Conservation (phyloP, 768 basidiomycete species). For the Termitomyces sp. region DNA sequence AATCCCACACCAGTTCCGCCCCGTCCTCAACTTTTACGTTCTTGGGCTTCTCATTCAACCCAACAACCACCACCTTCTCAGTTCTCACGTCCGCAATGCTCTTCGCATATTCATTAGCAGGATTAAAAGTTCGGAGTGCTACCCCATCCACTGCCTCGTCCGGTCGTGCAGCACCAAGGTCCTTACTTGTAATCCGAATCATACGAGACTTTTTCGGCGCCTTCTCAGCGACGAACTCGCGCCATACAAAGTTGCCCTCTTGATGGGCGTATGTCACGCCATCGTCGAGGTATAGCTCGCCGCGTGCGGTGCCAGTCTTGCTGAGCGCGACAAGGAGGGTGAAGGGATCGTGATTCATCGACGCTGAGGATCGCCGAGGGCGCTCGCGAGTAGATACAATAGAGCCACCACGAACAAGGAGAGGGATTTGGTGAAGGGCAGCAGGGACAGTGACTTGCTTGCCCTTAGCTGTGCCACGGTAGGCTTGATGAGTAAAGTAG, state of each 20-base stretch:
- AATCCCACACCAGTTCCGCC: constrained; percentile 62
- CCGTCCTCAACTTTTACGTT: constrained; percentile 49
- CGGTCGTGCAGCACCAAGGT: constrained; percentile 43
- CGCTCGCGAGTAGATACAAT: constrained; percentile 86
- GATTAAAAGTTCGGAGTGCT: constrained; percentile 41
- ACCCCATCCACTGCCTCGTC: constrained; percentile 47
- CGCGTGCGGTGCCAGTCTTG: constrained; percentile 52
- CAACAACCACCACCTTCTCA: constrained; percentile 78
- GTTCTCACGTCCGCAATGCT: constrained; percentile 66
- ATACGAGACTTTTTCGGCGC: constrained; percentile 29
- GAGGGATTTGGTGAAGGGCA: constrained; percentile 72
- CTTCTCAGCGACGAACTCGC: constrained; percentile 59
- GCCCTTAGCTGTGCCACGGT: constrained; percentile 62
- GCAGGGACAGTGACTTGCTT: constrained; percentile 72
- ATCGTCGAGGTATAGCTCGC: constrained; percentile 94
- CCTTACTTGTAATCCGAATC: constrained; percentile 46
- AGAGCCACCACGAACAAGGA: constrained; percentile 87
- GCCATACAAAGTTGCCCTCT: constrained; percentile 80
- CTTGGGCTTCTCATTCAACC: constrained; percentile 56
- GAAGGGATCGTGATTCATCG: constrained; percentile 92
- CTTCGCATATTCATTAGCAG: constrained; percentile 63
- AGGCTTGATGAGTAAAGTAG: constrained; percentile 70
- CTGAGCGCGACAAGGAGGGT: constrained; percentile 81
- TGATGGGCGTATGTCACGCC: constrained; percentile 77
- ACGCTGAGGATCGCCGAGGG: constrained; percentile 74